Evolutionary conservation across 2,329 filamentous ascomycete genomes (phyloP), one percentile per base, ranked within the genome.

Genomic region (Trichoderma harzianum): DNA sequence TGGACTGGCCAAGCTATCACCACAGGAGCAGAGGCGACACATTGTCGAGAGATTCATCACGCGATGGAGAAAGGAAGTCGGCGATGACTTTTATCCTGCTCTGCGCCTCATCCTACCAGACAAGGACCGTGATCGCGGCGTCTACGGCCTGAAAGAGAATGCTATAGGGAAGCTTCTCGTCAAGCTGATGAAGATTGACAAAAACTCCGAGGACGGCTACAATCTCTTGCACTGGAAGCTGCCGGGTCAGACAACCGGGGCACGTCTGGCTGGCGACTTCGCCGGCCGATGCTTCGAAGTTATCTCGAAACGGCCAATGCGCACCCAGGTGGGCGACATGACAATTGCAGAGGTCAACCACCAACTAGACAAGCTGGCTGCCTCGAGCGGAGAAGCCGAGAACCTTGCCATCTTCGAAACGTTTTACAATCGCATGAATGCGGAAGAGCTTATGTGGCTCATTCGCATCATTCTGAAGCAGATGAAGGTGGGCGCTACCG

Each of bases 121-220:
- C 77, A 97, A 97, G 79, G 96, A 99, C 78, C 90, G 94, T 51
- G 94, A 98, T 77, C 89, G 96, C 62, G 92, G 92, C 21, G 94
- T 97, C 85, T 99, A 98, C 78, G 94, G 95, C 1, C 85, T 99
- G 53, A 98, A 98, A 79, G 96, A 99, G 83, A 95, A 92, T 79
- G 89, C 91, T 6, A 94, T 99, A 72, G 95, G 92, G 11, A 97
- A 94, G 79, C 83, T 98, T 24, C 85, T 98, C n/a, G 93, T 98
- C 72, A 95, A 94, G 79, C 87, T 97, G 51, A 92, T 97, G 86
- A 95, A 95, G 78, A 97, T 99, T 77, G 92, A 95, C 83, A 93
- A 92, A 77, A 91, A 95, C 76, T 97, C 94, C 0, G 93, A 97
- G 74, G 95, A 98, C 83, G 95, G 91, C 0, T 91, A 92, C 78